phyloP scores from a whole-genome alignment of 2,329 filamentous ascomycete species.

The Xylaria digitata region DNA sequence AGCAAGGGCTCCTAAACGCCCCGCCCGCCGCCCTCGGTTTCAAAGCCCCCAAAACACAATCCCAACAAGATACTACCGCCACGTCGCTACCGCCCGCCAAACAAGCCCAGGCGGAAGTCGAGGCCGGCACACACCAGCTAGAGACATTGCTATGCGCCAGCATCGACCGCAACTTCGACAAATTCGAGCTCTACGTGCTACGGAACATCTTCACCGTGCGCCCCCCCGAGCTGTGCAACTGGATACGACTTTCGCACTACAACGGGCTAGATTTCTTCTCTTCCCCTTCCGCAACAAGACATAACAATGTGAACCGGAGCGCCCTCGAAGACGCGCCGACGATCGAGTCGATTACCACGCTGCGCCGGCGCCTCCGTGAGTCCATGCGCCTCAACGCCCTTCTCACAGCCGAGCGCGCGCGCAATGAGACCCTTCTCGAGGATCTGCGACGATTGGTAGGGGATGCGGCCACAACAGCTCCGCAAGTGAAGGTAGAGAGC shows the following conservation, averaged over 20 bases:
- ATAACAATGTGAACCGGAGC: background rate
- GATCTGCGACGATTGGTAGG: slow-evolving; percentile 51
- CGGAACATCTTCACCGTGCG: slow-evolving; percentile 81
- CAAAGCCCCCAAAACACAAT: slow-evolving; percentile 51
- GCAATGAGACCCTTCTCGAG: slow-evolving; percentile 53
- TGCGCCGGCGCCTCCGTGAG: slow-evolving; percentile 75
- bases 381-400: slow-evolving; percentile 67
- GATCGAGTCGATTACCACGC: slow-evolving; percentile 74
- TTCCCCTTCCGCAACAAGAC: background rate
- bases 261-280: slow-evolving; percentile 68
- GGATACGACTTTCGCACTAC: slow-evolving; percentile 88
- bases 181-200: slow-evolving; percentile 89
- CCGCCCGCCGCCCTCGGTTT: slow-evolving; percentile 86
- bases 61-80: slow-evolving; percentile 52
- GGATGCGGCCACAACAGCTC: slow-evolving; percentile 18
- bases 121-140: slow-evolving; percentile 86
- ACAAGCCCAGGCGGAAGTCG: slow-evolving; percentile 74
- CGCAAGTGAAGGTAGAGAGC: slow-evolving; percentile 43
- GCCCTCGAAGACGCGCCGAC: slow-evolving; percentile 57
- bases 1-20: slow-evolving; percentile 80
- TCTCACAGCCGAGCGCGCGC: slow-evolving; percentile 63
- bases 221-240: slow-evolving; percentile 74
- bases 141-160: slow-evolving; percentile 84
- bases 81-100: slow-evolving; percentile 54
- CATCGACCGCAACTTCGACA: slow-evolving; percentile 87